Percentiles rank a stretch among this genome's conserved stretches.
phyloP scores from a whole-genome alignment of 2,329 filamentous ascomycete genomes.

The Cytospora leucostoma region DNA sequence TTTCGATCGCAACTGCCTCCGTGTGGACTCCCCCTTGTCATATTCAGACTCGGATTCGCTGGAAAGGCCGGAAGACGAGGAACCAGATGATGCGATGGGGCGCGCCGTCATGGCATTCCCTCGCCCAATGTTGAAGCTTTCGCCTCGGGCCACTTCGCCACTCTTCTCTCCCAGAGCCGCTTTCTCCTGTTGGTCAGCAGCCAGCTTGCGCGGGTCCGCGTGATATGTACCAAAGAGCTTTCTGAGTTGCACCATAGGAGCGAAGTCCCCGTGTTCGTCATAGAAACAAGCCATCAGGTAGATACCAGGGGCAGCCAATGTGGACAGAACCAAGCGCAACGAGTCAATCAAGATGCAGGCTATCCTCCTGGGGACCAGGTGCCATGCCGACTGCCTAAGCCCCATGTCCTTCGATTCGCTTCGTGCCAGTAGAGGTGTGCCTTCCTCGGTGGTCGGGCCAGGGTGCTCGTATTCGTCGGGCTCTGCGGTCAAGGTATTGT shows the following conservation, averaged over 20 bases:
- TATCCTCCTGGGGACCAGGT: slow-evolving; percentile 66
- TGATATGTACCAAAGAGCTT: slow-evolving; percentile 58
- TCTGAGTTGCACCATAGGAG: slow-evolving; percentile 72
- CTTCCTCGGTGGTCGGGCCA: slow-evolving; percentile 56
- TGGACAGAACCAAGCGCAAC: slow-evolving; percentile 75
- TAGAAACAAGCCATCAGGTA: slow-evolving; percentile 84
- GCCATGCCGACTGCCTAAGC: slow-evolving; percentile 51
- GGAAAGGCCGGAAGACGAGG: slow-evolving; percentile 64
- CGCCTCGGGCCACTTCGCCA: slow-evolving; percentile 29
- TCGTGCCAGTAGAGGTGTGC: slow-evolving; percentile 64
- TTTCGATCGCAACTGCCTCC: slow-evolving; percentile 64
- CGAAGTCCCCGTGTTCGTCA: slow-evolving; percentile 76
- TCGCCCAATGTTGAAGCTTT: slow-evolving; percentile 30
- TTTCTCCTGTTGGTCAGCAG: slow-evolving; percentile 40
- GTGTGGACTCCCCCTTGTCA: slow-evolving; percentile 34
- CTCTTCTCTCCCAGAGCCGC: slow-evolving; percentile 38
- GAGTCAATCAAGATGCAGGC: slow-evolving; percentile 72
- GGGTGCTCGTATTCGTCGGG: slow-evolving; percentile 41
- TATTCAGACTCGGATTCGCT: slow-evolving; percentile 72
- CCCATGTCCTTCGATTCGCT: slow-evolving; percentile 37
- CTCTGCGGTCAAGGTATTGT: slow-evolving; percentile 38
- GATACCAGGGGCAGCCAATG: slow-evolving; percentile 75
- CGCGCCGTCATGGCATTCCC: slow-evolving; percentile 29
- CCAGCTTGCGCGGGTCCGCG: slow-evolving; percentile 51
- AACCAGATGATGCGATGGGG: slow-evolving; percentile 45